Evolutionary conservation across 2,329 filamentous ascomycete species (phyloP).

Genomic region (Xylariaceae sp.): DNA sequence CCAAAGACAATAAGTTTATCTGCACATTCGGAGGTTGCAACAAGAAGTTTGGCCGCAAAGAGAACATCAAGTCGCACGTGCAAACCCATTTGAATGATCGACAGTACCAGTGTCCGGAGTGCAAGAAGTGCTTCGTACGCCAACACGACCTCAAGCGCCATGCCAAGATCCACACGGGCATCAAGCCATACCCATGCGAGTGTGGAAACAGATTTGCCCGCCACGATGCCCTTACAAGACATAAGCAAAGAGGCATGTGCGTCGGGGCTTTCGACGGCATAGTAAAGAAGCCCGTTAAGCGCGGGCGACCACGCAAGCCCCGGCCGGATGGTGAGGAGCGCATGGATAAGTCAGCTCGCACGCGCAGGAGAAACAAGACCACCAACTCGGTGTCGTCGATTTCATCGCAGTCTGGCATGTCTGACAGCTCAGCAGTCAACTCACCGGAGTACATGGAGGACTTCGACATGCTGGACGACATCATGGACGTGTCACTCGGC

Average conservation of each 20-base stretch:
- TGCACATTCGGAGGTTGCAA: constrained; percentile 75
- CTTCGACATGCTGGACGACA: constrained; percentile 45
- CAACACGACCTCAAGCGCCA: constrained; percentile 97
- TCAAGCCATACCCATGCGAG: constrained; percentile 91
- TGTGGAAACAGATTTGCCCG: constrained; percentile 94
- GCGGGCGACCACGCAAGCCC: constrained; percentile 61
- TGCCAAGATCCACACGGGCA: constrained; percentile 92
- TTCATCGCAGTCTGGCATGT: constrained; percentile 53
- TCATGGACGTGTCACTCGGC: constrained; percentile 43
- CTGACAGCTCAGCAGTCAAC: constrained; percentile 52
- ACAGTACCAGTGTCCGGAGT: constrained; percentile 90
- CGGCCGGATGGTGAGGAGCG: constrained; percentile 55
- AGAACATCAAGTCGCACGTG: constrained; percentile 98
- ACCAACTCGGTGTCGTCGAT: constrained; percentile 39
- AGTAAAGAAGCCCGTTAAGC: constrained; percentile 56
- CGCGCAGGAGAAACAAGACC: constrained; percentile 55
- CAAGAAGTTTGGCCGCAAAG: constrained; percentile 92
- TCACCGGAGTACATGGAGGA: constrained; percentile 43
- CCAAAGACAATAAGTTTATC: constrained; percentile 72
- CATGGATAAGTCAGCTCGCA: constrained; percentile 53
- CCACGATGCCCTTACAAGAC: constrained; percentile 90
- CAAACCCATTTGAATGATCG: constrained; percentile 96
- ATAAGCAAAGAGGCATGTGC: constrained; percentile 94
- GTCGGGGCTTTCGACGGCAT: constrained; percentile 86
- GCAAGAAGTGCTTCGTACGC: constrained; percentile 92